Percentiles rank a stretch among this genome's conserved stretches.
These are phyloP conservation scores for Cercospora canescens DNA, from an alignment of 2,329 filamentous ascomycete genomes.

Conservation along the genomic window DNA sequence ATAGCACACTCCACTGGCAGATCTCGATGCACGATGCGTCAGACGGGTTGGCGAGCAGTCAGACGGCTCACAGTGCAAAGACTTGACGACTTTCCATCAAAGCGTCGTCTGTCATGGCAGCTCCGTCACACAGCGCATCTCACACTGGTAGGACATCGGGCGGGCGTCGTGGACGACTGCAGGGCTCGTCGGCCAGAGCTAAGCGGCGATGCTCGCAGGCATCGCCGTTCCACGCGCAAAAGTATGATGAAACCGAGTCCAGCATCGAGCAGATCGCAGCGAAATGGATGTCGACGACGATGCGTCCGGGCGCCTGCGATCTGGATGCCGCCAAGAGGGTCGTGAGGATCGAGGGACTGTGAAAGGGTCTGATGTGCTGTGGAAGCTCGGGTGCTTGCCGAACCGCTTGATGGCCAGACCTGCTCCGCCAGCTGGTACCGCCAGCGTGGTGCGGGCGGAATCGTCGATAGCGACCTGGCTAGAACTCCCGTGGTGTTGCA, in stretches of 20 bases:
- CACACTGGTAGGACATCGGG: slow-evolving; percentile 2
- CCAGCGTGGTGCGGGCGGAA: no score
- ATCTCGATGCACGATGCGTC: slow-evolving; percentile 1
- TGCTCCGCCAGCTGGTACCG: no score
- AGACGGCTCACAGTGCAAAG: background rate
- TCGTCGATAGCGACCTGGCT: background rate
- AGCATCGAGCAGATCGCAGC: slow-evolving; percentile 7
- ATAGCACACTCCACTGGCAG: background rate
- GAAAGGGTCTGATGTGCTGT: background rate
- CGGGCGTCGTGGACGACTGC: background rate
- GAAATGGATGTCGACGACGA: background rate
- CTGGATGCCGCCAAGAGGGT: background rate
- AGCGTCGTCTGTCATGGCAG: background rate
- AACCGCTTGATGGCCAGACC: background rate
- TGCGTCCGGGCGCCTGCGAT: background rate
- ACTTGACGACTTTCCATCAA: background rate
- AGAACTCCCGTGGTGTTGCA: background rate
- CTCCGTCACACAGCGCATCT: slow-evolving; percentile 2
- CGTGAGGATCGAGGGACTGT: background rate
- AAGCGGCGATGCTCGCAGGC: background rate
- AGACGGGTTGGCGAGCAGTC: background rate
- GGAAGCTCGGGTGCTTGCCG: no score
- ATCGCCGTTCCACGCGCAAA: slow-evolving; percentile 9
- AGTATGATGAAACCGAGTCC: background rate
- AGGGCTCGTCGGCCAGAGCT: background rate